phyloP scores from a whole-genome alignment of 192 early-diverging fungal genomes.

The Linnemannia schmuckeri region DNA sequence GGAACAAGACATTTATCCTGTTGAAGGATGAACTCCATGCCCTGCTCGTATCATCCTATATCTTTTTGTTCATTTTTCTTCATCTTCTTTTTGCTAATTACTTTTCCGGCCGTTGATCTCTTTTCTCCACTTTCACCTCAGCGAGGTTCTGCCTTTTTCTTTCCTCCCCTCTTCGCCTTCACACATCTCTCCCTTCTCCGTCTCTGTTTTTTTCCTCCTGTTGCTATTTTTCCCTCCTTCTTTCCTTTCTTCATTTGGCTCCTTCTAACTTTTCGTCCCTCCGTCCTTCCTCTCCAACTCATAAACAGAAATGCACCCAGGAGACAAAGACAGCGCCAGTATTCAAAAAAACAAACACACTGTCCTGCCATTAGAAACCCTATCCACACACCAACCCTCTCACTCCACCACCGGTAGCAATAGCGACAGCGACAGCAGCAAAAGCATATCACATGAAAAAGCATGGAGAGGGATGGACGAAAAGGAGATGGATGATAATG shows the following conservation, averaged over 20 bases:
- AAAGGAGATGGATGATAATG: background rate
- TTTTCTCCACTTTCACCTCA: background rate
- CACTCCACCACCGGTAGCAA: background rate
- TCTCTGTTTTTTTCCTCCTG: background rate
- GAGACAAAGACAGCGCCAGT: background rate
- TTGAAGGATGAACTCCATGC: background rate
- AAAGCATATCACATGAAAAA: background rate
- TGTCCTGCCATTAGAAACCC: background rate
- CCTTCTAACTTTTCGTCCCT: background rate
- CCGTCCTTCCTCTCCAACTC: background rate
- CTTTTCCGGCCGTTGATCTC: background rate
- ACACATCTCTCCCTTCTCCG: background rate
- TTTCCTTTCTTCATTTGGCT: background rate
- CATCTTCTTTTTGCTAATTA: background rate
- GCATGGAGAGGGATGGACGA: background rate
- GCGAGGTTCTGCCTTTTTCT: background rate
- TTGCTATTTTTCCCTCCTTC: no score
- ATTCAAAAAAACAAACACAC: background rate
- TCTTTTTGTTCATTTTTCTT: background rate
- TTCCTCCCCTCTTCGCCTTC: background rate
- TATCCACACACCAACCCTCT: background rate
- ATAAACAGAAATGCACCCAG: background rate
- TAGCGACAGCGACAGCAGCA: background rate
- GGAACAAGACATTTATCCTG: background rate
- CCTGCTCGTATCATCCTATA: background rate